Base-by-base conservation (phyloP, 306 rosid genomes). In the Arachis stenosperma region DNA sequence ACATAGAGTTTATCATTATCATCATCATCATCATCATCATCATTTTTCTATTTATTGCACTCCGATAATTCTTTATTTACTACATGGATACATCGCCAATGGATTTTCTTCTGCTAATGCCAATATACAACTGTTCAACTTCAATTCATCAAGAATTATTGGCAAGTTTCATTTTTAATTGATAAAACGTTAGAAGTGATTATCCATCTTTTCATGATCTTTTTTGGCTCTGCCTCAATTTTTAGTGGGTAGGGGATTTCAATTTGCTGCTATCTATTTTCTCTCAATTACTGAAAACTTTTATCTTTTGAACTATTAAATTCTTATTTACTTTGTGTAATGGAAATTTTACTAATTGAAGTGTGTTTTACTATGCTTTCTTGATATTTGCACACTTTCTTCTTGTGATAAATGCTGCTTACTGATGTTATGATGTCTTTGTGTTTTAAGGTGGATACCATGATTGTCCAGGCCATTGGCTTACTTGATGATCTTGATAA, bases 391-490 rank as follows among this genome's bases (percentile, higher is more conserved):
- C 0, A 2, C 46, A 4, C 7, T 8, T 37, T 39, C 11, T 55
- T 12, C n/a, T 11, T 48, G 4, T 37, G 29, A 37, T 42, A 14
- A 8, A 15, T 14, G 15, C 39, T 39, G 4, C 63, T 44, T 48
- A 2, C 22, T 41, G 77, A 78, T 63, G 62, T 46, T 61, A 4
- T 6, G 8, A 2, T 27, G 0, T 17, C 37, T n/a, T n/a, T 33
- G 3, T 33, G 4, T 47, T 36, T 71, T 14, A 51, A 94, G 99
- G 99, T 94, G 67, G 98, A 94, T 77, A 94, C 97, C 1, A 94
- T 94, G 98, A 83, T 94, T 66, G 88, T 94, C 58, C 98, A 94
- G 81, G 98, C 98, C 71, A 94, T 94, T 71, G 98, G 98, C 29
- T 86, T 94, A 79, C 98, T 94, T 44, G 98, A 94, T 64, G 98